Evolutionary conservation across 1,139 yeast species (phyloP).

Genomic region (Wickerhamiella infanticola): DNA sequence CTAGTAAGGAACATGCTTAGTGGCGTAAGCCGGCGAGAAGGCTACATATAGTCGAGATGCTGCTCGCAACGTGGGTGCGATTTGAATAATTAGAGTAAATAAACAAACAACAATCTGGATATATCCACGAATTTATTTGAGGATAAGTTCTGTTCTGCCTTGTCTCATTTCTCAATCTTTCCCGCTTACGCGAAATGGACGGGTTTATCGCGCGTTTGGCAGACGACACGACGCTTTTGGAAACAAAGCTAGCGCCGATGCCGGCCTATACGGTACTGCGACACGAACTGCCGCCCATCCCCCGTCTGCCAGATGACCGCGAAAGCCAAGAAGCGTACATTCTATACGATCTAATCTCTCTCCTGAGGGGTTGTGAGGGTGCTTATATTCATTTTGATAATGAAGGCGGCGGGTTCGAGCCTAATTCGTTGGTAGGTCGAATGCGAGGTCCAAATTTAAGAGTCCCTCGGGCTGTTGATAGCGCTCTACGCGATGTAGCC

Average conservation of each 20-base stretch:
- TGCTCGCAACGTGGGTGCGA: too few species aligned
- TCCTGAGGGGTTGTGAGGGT: constrained; percentile 69
- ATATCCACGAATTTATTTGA: too few species aligned
- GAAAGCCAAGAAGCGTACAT: constrained; percentile 51
- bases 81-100: too few species aligned
- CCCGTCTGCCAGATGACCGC: constrained; percentile 2
- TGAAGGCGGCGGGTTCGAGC: constrained; percentile 38
- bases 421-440: constrained; percentile 23
- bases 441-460: constrained; percentile 62
- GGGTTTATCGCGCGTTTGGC: not conserved
- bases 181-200: not conserved
- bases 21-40: not conserved
- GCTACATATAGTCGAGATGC: too few species aligned
- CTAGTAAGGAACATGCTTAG: constrained; percentile 77
- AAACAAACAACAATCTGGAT: too few species aligned
- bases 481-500: constrained; percentile 60
- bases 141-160: not conserved
- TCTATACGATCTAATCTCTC: constrained; percentile 51
- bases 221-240: not conserved
- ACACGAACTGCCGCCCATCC: not conserved
- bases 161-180: too few species aligned
- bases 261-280: not conserved
- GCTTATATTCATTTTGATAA: constrained; percentile 42
- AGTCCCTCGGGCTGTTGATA: constrained; percentile 56
- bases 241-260: not conserved